Percentiles rank a stretch among this genome's conserved stretches.
These are phyloP conservation scores for Starmera stellimalicola DNA, from an alignment of 1,139 yeast species.

Conservation along the genomic window DNA sequence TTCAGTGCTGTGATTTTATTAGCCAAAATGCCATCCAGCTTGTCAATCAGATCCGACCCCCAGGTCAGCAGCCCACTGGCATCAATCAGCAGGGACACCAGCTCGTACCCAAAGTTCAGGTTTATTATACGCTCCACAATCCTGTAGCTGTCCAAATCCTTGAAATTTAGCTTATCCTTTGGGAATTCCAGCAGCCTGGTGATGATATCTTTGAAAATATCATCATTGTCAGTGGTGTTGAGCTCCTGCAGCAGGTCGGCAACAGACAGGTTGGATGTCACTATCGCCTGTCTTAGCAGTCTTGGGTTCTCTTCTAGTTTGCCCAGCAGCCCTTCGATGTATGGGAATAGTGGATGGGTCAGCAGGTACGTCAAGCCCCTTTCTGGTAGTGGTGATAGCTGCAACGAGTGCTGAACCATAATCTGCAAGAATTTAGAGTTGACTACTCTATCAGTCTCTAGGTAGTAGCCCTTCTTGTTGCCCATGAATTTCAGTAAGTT, in stretches of 20 bases:
- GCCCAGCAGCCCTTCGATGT: conserved; percentile 43
- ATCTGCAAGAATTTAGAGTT: conserved; percentile 48
- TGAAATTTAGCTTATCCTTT: conserved; percentile 23
- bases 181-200: conserved; percentile 48
- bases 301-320: conserved; percentile 45
- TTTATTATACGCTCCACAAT: conserved; percentile 32
- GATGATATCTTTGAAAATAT: conserved; percentile 61
- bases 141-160: conserved; percentile 18
- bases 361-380: conserved; percentile 59
- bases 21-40: conserved; percentile 35
- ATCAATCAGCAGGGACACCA: conserved; percentile 57
- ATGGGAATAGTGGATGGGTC: conserved; percentile 83
- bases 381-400: conserved; percentile 24
- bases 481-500: conserved; percentile 21
- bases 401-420: conserved; percentile 37
- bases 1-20: conserved; percentile 40
- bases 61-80: conserved; percentile 66
- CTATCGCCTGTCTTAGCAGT: conserved; percentile 71
- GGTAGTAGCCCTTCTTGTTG: conserved; percentile 37
- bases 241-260: conserved; percentile 55
- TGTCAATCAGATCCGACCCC: conserved; percentile 37
- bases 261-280: conserved; percentile 60
- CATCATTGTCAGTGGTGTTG: conserved; percentile 43
- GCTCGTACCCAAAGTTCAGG: conserved; percentile 45
- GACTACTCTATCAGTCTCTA: conserved; percentile 59